Evolutionary conservation across 306 rosid species (phyloP), one percentile per base, ranked within the genome.

Genomic region (Sophora flavescens): DNA sequence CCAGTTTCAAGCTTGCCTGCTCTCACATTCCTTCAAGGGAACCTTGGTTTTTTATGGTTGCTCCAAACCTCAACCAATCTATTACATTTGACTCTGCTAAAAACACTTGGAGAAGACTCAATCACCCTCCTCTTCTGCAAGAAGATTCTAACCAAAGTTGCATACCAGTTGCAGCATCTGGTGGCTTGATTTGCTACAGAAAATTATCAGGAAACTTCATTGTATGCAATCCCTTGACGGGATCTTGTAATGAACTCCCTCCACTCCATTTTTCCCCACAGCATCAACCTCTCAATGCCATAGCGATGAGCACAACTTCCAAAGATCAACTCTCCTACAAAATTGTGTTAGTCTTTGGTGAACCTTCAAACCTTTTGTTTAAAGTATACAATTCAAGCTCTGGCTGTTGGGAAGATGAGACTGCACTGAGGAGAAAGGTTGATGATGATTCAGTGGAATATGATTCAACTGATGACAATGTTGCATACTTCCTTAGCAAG

Each of bases 31-130:
- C 93, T 64, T 81, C 90, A 1, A 57, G 95, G 52, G 91, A 86
- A 41, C 96, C 98, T 45, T 93, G 96, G 96, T 93, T 93, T 82
- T 78, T 90, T 53, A 89, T 93, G 98, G 94, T 90, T 44, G 84
- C 89, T 73, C 87, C 94, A 44, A 72, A 80, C 77, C 86, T 86
- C 68, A 83, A 84, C 80, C 88, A 69, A 63, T 86, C 90, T 10
- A 78, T 91, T 17, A 78, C 85, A 63, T 91, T 86, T 59, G 96
- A 93, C 81, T 87, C 98, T 39, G 74, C 94, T 41, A 93, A 93
- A 64, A 76, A 72, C 6, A 75, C 62, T 59, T 93, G 96, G 96
- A 93, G 86, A 78, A 87, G 80, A 16, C 91, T 93, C 61, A 80
- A 81, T 64, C 84, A 78, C 63, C 92, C 91, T 3, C 62, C 78